phyloP scores from a whole-genome alignment of 495 filamentous ascomycete genomes.

The Hyaloscypha bicolor region DNA sequence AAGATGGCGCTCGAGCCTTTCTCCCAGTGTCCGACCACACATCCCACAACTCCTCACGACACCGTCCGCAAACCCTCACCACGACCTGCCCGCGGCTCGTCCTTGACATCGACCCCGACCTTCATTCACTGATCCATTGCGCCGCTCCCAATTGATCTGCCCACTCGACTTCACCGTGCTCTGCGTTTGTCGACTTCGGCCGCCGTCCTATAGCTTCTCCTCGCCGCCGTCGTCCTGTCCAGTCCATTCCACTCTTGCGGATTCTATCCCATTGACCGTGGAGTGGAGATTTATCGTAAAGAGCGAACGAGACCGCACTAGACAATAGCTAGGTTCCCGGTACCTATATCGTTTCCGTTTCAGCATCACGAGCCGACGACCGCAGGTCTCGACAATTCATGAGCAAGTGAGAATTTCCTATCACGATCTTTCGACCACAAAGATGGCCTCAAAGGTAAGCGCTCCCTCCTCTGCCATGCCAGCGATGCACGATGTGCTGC shows the following conservation, averaged over 20 bases:
- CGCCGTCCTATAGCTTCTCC: neutral
- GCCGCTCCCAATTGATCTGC: neutral
- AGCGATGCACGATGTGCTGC: neutral
- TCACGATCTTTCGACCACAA: slow-evolving; percentile 30
- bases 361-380: neutral
- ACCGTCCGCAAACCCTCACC: neutral
- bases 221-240: neutral
- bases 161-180: neutral
- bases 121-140: neutral
- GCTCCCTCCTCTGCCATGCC: neutral
- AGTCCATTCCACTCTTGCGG: neutral
- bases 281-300: neutral
- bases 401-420: neutral
- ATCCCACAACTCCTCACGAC: neutral
- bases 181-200: neutral
- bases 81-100: neutral
- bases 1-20: too few species aligned
- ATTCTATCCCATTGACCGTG: neutral
- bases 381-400: slow-evolving; percentile 4
- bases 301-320: neutral
- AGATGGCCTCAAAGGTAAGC: slow-evolving; percentile 51
- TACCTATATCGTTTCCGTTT: neutral
- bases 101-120: neutral
- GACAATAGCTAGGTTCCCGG: too few species aligned
- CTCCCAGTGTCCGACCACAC: neutral